Evolutionary conservation across 768 basidiomycete genomes (phyloP).

Genomic region (Tylopilus sp.): DNA sequence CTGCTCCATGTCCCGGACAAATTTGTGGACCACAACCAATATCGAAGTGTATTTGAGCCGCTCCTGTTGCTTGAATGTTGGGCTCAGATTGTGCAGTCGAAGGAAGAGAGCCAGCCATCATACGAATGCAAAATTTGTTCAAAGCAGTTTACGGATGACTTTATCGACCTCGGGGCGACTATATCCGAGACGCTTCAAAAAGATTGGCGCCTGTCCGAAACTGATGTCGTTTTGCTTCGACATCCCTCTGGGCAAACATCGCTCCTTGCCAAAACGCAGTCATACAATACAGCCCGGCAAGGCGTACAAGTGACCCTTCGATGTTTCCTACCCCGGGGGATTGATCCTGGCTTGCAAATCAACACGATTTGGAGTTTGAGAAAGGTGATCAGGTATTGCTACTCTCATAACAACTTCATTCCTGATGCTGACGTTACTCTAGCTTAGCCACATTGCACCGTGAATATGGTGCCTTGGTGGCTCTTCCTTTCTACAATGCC

Average conservation of each 20-base stretch:
- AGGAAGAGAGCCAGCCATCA: slow-evolving; percentile 54
- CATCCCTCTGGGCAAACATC: slow-evolving; percentile 50
- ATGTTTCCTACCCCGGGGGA: slow-evolving; percentile 40
- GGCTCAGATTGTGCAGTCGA: slow-evolving; percentile 80
- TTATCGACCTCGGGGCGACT: slow-evolving; percentile 72
- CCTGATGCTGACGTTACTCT: slow-evolving; percentile 6
- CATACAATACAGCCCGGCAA: slow-evolving; percentile 38
- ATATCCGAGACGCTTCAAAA: slow-evolving; percentile 57
- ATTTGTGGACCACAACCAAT: slow-evolving; percentile 65
- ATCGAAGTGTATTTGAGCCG: slow-evolving; percentile 76
- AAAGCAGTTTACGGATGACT: slow-evolving; percentile 74
- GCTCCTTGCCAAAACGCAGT: slow-evolving; percentile 70
- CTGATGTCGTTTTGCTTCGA: slow-evolving; percentile 79
- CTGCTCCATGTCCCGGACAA: slow-evolving; percentile 53
- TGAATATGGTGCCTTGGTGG: slow-evolving; percentile 85
- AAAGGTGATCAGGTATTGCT: slow-evolving; percentile 74
- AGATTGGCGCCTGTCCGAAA: slow-evolving; percentile 76
- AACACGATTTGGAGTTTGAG: slow-evolving; percentile 68
- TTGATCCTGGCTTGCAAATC: slow-evolving; percentile 61
- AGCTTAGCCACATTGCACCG: slow-evolving; percentile 90
- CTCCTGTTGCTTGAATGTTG: slow-evolving; percentile 87
- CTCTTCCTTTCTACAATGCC: slow-evolving; percentile 79
- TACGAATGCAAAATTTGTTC: slow-evolving; percentile 64
- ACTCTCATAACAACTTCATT: neutral
- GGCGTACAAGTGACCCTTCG: slow-evolving; percentile 60